These are phyloP conservation scores for Phaeotremella skinneri DNA, from an alignment of 768 basidiomycete genomes.

Conservation along the genomic window DNA sequence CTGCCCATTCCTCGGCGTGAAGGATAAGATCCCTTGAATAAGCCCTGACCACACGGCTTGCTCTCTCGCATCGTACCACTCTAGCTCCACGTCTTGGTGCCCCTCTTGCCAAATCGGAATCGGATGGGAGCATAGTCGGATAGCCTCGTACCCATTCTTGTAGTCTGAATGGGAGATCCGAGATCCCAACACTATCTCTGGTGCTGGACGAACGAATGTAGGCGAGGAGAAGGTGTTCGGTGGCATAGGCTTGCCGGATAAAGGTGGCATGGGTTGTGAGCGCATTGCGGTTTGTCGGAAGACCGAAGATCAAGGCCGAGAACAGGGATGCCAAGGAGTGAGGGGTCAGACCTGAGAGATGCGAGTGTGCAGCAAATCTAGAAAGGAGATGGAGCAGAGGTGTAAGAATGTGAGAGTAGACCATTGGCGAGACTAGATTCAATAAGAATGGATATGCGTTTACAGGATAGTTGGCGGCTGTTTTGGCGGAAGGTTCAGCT, in stretches of 20 bases:
- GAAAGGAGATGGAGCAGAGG: slow-evolving; percentile 77
- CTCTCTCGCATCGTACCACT: slow-evolving; percentile 71
- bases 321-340: slow-evolving; percentile 85
- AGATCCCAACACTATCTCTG: slow-evolving; percentile 26
- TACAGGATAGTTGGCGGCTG: slow-evolving; percentile 67
- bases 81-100: slow-evolving; percentile 72
- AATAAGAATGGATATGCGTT: slow-evolving; percentile 72
- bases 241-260: slow-evolving; percentile 76
- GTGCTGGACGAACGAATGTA: slow-evolving; percentile 81
- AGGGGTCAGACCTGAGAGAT: slow-evolving; percentile 83
- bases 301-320: slow-evolving; percentile 81
- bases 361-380: slow-evolving; percentile 76
- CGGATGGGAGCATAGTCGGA: slow-evolving; percentile 69
- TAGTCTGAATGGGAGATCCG: slow-evolving; percentile 66
- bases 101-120: slow-evolving; percentile 55
- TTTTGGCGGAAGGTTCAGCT: not conserved
- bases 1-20: slow-evolving; percentile 52
- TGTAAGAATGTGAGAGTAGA: slow-evolving; percentile 27
- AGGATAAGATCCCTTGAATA: slow-evolving; percentile 83
- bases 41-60: slow-evolving; percentile 77
- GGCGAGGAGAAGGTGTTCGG: slow-evolving; percentile 87
- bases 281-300: slow-evolving; percentile 54
- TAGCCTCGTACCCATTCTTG: slow-evolving; percentile 90
- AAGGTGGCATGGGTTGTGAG: slow-evolving; percentile 65
- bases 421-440: slow-evolving; percentile 30